Evolutionary conservation across 306 rosid genomes (phyloP).

Genomic region (Cercis canadensis): DNA sequence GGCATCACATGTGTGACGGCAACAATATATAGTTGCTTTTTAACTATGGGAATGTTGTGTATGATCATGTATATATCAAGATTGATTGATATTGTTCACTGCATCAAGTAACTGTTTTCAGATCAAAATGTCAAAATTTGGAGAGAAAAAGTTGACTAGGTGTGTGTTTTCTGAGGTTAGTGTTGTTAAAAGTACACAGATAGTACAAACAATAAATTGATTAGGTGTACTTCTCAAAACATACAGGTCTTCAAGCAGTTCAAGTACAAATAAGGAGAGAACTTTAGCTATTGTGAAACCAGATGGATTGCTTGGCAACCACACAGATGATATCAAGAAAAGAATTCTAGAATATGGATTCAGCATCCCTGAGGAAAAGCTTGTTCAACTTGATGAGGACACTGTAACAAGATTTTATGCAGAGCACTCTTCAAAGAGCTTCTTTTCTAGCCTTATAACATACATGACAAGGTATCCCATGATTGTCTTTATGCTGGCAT

Average conservation of each 20-base stretch:
- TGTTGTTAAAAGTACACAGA: not conserved
- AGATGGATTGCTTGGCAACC: constrained; percentile 76
- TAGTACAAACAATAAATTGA: not conserved
- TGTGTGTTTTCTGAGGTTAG: constrained; percentile 4
- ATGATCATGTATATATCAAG: not conserved
- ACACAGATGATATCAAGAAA: constrained; percentile 62
- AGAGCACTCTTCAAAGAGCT: constrained; percentile 74
- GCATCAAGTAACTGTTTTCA: constrained; percentile 11
- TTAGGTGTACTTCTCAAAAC: constrained; percentile 5
- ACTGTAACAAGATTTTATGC: constrained; percentile 64
- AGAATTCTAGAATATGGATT: constrained; percentile 65
- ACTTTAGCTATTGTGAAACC: constrained; percentile 87
- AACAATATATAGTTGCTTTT: constrained; percentile 10
- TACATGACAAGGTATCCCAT: constrained; percentile 83
- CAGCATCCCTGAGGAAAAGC: constrained; percentile 55
- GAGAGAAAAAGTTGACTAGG: not conserved
- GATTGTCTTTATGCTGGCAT: constrained; percentile 10
- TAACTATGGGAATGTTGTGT: not conserved
- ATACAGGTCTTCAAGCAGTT: constrained; percentile 54
- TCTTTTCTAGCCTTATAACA: constrained; percentile 65
- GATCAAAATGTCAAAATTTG: not conserved
- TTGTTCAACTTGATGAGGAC: constrained; percentile 65
- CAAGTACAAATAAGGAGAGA: constrained; percentile 45
- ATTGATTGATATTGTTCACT: constrained; percentile 3
- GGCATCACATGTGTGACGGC: not conserved